A percentile compares a stretch with the other conserved stretches of the same genome.
phyloP scores from a whole-genome alignment of 352 stramenopile genomes.

The Pythium folliculosum region DNA sequence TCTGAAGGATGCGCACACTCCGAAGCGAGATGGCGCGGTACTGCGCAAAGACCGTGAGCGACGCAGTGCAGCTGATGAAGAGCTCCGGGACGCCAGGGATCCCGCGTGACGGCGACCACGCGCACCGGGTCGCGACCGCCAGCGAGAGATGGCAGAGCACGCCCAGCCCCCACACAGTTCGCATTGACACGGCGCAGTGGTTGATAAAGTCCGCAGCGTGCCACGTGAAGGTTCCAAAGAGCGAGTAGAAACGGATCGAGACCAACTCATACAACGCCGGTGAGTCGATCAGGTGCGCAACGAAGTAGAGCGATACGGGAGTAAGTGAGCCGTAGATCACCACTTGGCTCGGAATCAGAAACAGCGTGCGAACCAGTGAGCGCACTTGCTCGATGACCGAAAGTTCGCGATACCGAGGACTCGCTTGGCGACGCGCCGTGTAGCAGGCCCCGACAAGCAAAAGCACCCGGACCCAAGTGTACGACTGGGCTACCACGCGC shows the following conservation, averaged over 20 bases:
- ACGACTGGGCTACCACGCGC: slow-evolving; percentile 14
- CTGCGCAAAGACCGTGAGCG: slow-evolving; percentile 19
- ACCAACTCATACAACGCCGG: slow-evolving; percentile 27
- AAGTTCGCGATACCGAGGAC: neutral
- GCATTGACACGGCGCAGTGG: slow-evolving; percentile 30
- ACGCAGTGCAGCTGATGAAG: slow-evolving; percentile 24
- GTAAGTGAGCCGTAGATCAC: slow-evolving; percentile 13
- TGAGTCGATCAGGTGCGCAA: slow-evolving; percentile 36
- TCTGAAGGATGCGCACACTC: neutral
- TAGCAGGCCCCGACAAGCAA: slow-evolving; percentile 2
- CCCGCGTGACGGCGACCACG: slow-evolving; percentile 19
- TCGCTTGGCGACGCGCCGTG: neutral
- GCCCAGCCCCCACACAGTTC: slow-evolving; percentile 31
- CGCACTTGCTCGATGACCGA: neutral
- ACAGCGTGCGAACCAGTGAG: neutral
- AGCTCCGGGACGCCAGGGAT: slow-evolving; percentile 29
- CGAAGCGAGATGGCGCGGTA: slow-evolving; percentile 3
- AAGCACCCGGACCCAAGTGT: slow-evolving; percentile 14
- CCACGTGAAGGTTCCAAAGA: slow-evolving; percentile 6
- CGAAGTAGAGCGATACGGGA: slow-evolving; percentile 33
- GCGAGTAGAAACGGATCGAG: slow-evolving; percentile 22
- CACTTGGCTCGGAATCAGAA: slow-evolving; percentile 7
- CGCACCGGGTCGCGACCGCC: neutral
- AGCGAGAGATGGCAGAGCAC: slow-evolving; percentile 14
- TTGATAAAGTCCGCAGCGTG: neutral